Conservation (phyloP, 441 rosid species). For the Adansonia gregorii region DNA sequence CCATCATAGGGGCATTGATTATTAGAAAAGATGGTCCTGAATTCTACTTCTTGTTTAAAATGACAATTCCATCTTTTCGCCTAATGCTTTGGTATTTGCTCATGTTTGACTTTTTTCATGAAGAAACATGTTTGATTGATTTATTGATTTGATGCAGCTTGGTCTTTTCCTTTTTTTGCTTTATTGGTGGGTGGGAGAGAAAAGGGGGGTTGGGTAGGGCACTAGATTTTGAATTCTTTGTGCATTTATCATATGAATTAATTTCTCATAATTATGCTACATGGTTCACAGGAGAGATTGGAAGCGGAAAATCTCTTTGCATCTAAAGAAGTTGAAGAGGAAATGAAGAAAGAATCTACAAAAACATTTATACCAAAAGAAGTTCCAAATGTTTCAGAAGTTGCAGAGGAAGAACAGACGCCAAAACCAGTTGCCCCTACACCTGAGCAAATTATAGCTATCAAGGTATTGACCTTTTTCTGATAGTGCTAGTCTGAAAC, state of each 20-base stretch:
- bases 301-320: slow-evolving; percentile 85
- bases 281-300: slow-evolving; percentile 73
- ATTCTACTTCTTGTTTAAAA: neutral
- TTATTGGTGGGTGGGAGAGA: neutral
- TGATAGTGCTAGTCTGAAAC: slow-evolving; percentile 5
- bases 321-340: slow-evolving; percentile 89
- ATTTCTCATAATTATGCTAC: slow-evolving; percentile 17
- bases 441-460: slow-evolving; percentile 88
- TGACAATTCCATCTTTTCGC: neutral
- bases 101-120: neutral
- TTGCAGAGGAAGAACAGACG: slow-evolving; percentile 53
- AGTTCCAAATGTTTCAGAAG: slow-evolving; percentile 56
- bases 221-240: neutral
- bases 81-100: slow-evolving; percentile 3
- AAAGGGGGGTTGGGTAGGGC: neutral
- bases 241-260: neutral
- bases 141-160: neutral
- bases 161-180: too few relatives aligned
- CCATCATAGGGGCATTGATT: too few relatives aligned
- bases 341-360: slow-evolving; percentile 61
- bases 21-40: neutral
- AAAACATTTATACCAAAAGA: slow-evolving; percentile 62
- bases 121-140: neutral
- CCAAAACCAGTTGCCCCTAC: slow-evolving; percentile 90
- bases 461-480: slow-evolving; percentile 64